These are phyloP conservation scores for Claviceps pazoutovae DNA, from an alignment of 2,329 filamentous ascomycete species.

Conservation along the genomic window DNA sequence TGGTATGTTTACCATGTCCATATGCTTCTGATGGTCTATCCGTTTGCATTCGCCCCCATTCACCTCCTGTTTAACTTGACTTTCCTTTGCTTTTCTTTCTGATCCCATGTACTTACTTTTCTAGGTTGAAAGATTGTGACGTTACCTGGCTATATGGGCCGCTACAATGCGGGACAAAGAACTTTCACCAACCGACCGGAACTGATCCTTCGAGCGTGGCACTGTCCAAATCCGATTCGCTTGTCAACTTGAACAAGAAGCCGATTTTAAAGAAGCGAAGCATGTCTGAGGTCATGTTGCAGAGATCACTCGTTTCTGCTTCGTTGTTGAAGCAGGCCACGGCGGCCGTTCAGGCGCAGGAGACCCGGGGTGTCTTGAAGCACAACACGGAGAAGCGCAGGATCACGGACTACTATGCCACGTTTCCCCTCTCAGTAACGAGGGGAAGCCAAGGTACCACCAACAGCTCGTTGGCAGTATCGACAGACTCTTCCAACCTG, in stretches of 20 bases:
- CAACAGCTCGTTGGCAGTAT: constrained; percentile 48
- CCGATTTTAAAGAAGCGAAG: constrained; percentile 93
- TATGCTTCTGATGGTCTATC: no score
- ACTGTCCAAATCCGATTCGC: constrained; percentile 45
- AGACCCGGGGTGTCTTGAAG: constrained; percentile 39
- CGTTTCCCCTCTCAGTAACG: constrained; percentile 48
- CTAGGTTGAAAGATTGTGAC: constrained; percentile 89
- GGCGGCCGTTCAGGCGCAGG: constrained; percentile 71
- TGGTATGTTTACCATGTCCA: constrained; percentile 49
- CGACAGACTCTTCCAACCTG: constrained; percentile 56
- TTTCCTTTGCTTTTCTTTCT: constrained; percentile 9
- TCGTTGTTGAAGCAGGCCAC: constrained; percentile 83
- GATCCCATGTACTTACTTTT: background rate
- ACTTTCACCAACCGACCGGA: constrained; percentile 33
- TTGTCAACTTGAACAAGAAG: constrained; percentile 57
- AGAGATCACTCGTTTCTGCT: constrained; percentile 74
- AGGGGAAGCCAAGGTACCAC: constrained; percentile 40
- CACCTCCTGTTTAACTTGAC: constrained; percentile 10
- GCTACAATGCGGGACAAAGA: constrained; percentile 57
- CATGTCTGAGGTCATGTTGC: constrained; percentile 90
- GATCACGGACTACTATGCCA: constrained; percentile 56
- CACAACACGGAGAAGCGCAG: constrained; percentile 44
- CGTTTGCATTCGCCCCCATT: no score
- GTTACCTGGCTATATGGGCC: constrained; percentile 97
- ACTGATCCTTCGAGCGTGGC: constrained; percentile 27